Evolutionary conservation across 2,329 filamentous ascomycete genomes (phyloP).

Genomic region (Paramyrothecium sp.): DNA sequence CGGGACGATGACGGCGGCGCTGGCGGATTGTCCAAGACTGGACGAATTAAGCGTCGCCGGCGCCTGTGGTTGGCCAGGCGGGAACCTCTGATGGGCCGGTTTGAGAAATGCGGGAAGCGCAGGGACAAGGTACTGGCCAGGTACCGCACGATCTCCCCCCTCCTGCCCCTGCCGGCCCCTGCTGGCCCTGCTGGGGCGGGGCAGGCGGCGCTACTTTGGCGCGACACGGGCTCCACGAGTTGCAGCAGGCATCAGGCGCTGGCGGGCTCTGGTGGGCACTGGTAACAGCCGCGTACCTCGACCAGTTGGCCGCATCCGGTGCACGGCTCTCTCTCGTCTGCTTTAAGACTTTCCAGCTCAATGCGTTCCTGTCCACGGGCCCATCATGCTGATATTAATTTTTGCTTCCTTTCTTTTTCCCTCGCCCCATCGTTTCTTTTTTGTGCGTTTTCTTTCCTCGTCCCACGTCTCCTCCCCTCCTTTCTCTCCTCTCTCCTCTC

Average conservation of each 20-base stretch:
- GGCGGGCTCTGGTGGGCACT: neutral
- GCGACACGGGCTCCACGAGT: neutral
- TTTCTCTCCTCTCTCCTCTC: neutral
- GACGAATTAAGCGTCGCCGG: neutral
- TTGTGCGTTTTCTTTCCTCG: neutral
- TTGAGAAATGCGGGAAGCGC: neutral
- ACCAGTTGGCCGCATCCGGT: neutral
- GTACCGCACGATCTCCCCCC: neutral
- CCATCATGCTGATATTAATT: neutral
- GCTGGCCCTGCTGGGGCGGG: neutral
- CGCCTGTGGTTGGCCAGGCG: neutral
- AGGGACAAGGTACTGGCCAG: neutral
- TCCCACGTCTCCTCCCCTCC: neutral
- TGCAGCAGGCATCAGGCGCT: neutral
- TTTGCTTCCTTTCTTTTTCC: neutral
- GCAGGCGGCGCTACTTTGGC: neutral
- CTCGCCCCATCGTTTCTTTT: neutral
- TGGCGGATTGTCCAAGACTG: neutral
- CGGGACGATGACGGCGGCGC: neutral
- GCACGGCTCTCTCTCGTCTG: neutral
- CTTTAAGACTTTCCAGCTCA: neutral
- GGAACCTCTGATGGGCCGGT: neutral
- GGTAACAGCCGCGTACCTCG: neutral
- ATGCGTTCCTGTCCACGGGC: neutral
- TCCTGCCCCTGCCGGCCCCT: no score